Conservation (phyloP, 805 yeast species). For the Cyberlindnera meyerae region DNA sequence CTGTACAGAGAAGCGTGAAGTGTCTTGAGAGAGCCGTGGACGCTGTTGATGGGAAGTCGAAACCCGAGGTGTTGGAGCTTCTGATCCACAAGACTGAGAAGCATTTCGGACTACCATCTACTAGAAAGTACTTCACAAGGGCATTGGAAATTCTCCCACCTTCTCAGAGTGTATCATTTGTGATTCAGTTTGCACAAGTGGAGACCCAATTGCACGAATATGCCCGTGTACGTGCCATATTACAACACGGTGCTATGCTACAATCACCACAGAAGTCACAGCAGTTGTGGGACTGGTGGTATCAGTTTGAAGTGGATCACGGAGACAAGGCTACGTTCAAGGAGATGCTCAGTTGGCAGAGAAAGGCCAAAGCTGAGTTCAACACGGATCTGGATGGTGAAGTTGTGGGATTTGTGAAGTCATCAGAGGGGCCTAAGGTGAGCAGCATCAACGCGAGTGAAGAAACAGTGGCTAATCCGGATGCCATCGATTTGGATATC, state of each 20-base stretch:
- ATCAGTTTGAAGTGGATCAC: constrained; percentile 60
- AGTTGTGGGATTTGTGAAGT: constrained; percentile 47
- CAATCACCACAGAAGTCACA: constrained; percentile 30
- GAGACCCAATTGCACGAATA: constrained; percentile 52
- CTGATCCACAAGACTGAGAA: constrained; percentile 37
- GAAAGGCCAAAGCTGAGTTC: constrained; percentile 33
- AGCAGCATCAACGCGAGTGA: constrained; percentile 20
- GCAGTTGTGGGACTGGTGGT: constrained; percentile 65
- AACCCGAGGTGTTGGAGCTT: constrained; percentile 39
- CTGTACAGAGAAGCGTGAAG: constrained; percentile 43
- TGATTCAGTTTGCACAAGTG: constrained; percentile 49
- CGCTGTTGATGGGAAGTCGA: constrained; percentile 26
- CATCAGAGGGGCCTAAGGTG: constrained; percentile 33
- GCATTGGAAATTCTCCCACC: constrained; percentile 48
- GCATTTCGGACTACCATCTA: constrained; percentile 36
- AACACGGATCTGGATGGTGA: constrained; percentile 25
- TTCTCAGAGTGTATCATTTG: constrained; percentile 36
- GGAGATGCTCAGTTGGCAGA: constrained; percentile 62
- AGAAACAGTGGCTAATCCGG: constrained; percentile 40
- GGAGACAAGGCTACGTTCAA: constrained; percentile 73
- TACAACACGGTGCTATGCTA: constrained; percentile 47
- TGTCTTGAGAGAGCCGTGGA: constrained; percentile 41
- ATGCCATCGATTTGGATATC: constrained; percentile 55
- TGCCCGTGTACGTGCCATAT: constrained; percentile 58
- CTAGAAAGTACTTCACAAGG: constrained; percentile 46